phyloP scores from a whole-genome alignment of 495 filamentous ascomycete genomes.

The Podospora pseudocomata region DNA sequence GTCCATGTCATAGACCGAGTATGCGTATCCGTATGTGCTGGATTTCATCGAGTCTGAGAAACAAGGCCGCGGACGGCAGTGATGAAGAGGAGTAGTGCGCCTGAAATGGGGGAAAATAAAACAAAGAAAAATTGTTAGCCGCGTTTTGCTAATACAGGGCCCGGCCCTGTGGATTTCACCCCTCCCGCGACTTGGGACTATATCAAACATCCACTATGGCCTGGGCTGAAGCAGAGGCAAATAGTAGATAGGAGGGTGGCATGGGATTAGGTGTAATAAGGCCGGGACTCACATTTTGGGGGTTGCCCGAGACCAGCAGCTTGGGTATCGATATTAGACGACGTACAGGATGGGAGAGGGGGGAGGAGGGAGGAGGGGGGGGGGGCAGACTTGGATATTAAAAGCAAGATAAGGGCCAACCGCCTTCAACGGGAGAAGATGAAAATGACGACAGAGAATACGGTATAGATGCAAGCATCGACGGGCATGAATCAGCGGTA shows the following conservation, averaged over 20 bases:
- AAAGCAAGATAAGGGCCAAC: slow-evolving; percentile 8
- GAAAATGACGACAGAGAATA: slow-evolving; percentile 4
- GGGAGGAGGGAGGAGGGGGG: too few relatives aligned
- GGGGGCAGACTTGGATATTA: not conserved
- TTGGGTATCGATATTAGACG: slow-evolving; percentile 8
- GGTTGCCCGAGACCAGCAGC: slow-evolving; percentile 6
- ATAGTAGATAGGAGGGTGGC: slow-evolving; percentile 15
- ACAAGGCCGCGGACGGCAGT: not conserved
- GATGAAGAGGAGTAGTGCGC: slow-evolving; percentile 1
- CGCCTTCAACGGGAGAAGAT: not conserved
- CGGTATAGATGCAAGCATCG: not conserved
- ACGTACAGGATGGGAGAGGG: not conserved
- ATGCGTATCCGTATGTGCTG: slow-evolving; percentile 4
- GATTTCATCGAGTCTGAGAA: not conserved
- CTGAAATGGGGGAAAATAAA: not conserved
- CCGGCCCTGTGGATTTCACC: slow-evolving; percentile 11
- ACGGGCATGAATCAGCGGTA: not conserved
- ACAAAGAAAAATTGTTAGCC: slow-evolving; percentile 4
- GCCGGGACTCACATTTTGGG: slow-evolving; percentile 3
- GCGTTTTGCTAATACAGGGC: slow-evolving; percentile 8
- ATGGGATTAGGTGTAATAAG: not conserved
- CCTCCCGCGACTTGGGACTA: not conserved
- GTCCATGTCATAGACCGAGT: slow-evolving; percentile 27
- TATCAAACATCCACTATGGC: slow-evolving; percentile 6
- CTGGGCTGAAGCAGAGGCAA: slow-evolving; percentile 1